These are phyloP conservation scores for Begonia peltatifolia DNA, from an alignment of 306 rosid genomes.

Conservation along the genomic window DNA sequence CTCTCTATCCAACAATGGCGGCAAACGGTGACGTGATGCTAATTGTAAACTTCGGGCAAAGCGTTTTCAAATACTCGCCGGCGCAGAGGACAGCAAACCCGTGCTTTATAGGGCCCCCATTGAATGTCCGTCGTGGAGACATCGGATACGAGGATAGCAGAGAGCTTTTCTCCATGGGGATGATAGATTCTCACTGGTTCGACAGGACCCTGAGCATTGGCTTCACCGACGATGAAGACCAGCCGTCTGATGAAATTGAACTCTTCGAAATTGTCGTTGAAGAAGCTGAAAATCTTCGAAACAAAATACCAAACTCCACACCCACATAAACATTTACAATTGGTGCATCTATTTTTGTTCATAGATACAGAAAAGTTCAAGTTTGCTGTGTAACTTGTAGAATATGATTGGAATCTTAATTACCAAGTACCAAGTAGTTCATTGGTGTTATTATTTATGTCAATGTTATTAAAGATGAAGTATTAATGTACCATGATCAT, in stretches of 20 bases:
- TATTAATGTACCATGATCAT: too few relatives aligned
- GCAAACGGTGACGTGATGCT: slow-evolving; percentile 42
- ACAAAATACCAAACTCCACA: too few relatives aligned
- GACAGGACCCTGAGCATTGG: slow-evolving; percentile 24
- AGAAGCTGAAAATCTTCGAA: neutral
- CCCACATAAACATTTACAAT: too few relatives aligned
- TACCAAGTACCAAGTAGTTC: too few relatives aligned
- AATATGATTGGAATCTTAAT: too few relatives aligned
- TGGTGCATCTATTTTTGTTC: too few relatives aligned
- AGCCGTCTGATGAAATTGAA: slow-evolving; percentile 28
- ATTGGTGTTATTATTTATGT: too few relatives aligned
- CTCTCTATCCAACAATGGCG: slow-evolving; percentile 58
- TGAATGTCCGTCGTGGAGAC: slow-evolving; percentile 19
- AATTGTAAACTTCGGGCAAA: slow-evolving; percentile 70
- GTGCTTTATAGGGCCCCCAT: slow-evolving; percentile 51
- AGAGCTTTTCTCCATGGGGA: slow-evolving; percentile 88
- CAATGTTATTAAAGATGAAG: too few relatives aligned
- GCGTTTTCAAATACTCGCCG: slow-evolving; percentile 58
- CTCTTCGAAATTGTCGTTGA: slow-evolving; percentile 35
- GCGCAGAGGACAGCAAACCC: slow-evolving; percentile 89
- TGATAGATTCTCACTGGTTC: slow-evolving; percentile 69
- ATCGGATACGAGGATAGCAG: slow-evolving; percentile 69
- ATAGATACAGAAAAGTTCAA: too few relatives aligned
- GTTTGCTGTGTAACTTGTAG: too few relatives aligned
- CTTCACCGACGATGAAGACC: slow-evolving; percentile 21